Evolutionary conservation across 148 eudicot species (phyloP).

Genomic region (Simmondsia chinensis): DNA sequence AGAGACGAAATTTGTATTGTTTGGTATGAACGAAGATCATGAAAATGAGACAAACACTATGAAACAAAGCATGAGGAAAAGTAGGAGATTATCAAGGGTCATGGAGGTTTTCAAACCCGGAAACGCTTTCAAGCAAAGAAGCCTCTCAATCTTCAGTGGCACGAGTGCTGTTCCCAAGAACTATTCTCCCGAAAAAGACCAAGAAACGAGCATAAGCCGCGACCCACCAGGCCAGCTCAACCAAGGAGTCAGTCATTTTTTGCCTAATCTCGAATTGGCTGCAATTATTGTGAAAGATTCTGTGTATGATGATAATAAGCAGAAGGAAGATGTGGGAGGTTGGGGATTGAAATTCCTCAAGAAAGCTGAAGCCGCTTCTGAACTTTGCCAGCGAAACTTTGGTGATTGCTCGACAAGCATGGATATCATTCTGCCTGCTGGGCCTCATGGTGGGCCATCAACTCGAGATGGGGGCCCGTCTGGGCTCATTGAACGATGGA

Average conservation of each 20-base stretch:
- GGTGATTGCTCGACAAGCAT: constrained; percentile 43
- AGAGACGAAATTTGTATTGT: constrained; percentile 68
- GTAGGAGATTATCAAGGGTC: constrained; percentile 50
- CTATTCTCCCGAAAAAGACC: constrained; percentile 14
- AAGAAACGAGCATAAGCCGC: constrained; percentile 6
- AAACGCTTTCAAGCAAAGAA: constrained; percentile 32
- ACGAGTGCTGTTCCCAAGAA: constrained; percentile 24
- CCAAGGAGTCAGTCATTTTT: constrained; percentile 15
- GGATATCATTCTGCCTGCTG: constrained; percentile 58
- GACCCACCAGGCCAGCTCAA: constrained; percentile 5
- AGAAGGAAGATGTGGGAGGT: constrained; percentile 46
- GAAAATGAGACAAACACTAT: constrained; percentile 21
- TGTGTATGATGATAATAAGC: constrained; percentile 9
- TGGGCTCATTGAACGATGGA: constrained; percentile 71
- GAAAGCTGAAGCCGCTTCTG: constrained; percentile 21
- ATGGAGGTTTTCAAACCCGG: constrained; percentile 40
- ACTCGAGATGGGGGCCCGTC: constrained; percentile 48
- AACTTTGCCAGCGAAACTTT: constrained; percentile 10
- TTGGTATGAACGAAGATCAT: constrained; percentile 27
- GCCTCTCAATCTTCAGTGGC: constrained; percentile 22
- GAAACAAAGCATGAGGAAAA: constrained; percentile 26
- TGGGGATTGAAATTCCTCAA: constrained; percentile 91
- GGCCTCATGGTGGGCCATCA: constrained; percentile 71
- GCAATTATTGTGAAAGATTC: constrained; percentile 59
- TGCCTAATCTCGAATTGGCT: constrained; percentile 72